These are phyloP conservation scores for Boletus huronensis DNA, from an alignment of 768 basidiomycete species.

Conservation along the genomic window DNA sequence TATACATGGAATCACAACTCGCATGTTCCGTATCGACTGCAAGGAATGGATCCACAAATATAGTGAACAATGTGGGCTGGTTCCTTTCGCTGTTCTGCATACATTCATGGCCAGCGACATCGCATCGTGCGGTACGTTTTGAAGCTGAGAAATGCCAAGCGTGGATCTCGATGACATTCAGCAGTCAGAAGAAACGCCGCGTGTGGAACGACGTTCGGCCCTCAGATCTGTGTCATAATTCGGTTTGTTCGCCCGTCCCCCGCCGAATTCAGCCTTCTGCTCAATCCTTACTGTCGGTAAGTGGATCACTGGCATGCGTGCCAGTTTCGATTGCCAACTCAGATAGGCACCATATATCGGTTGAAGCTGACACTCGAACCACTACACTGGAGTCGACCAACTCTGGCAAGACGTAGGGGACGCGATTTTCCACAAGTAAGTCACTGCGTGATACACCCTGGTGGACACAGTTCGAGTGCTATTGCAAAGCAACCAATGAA, in stretches of 20 bases:
- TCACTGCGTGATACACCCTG: no score
- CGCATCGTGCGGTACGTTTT: neutral
- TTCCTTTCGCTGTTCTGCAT: neutral
- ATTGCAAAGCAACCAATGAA: neutral
- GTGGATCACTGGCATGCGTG: neutral
- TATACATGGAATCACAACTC: no score
- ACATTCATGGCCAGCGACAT: neutral
- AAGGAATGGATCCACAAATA: no score
- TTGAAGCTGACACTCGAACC: no score
- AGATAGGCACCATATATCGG: neutral
- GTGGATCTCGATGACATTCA: neutral
- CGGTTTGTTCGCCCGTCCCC: neutral
- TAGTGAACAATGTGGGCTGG: no score
- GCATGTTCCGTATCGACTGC: no score
- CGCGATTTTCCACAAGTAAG: neutral
- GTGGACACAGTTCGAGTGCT: neutral
- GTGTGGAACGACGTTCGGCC: neutral
- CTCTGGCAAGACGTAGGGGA: neutral
- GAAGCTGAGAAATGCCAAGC: neutral
- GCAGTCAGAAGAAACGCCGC: neutral
- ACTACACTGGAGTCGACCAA: no score
- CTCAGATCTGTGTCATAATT: neutral
- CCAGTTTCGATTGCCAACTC: neutral
- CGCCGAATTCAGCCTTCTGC: neutral
- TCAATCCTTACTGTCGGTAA: neutral